These are phyloP conservation scores for Tagetes erecta DNA, from an alignment of 129 eudicot species.

Conservation along the genomic window DNA sequence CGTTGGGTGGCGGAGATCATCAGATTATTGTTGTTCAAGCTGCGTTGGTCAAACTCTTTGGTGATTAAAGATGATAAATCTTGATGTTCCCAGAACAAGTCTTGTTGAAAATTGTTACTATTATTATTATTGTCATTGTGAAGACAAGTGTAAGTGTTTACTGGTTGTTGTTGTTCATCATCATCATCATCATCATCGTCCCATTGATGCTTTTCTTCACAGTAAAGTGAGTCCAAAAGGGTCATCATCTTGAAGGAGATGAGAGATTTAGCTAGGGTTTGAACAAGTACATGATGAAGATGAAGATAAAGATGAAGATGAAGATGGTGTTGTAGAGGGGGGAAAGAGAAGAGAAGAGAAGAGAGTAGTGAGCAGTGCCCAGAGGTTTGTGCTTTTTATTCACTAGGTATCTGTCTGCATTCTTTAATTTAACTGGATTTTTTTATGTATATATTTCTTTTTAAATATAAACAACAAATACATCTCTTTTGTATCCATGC, in stretches of 20 bases:
- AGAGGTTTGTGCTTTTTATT: constrained; percentile 40
- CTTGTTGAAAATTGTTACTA: constrained; percentile 26
- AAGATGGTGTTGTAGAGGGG: constrained; percentile 14
- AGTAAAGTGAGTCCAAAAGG: constrained; percentile 58
- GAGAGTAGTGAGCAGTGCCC: constrained; percentile 42
- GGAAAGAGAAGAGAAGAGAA: constrained; percentile 20
- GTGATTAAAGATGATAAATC: constrained; percentile 45
- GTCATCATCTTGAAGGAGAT: constrained; percentile 44
- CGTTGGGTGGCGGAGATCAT: constrained; percentile 35
- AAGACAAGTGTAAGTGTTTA: constrained; percentile 17
- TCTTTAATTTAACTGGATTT: constrained; percentile 19
- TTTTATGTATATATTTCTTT: neutral
- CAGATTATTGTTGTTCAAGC: constrained; percentile 3
- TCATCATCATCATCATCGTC: constrained; percentile 24
- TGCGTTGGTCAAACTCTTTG: constrained; percentile 47
- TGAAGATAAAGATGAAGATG: constrained; percentile 18
- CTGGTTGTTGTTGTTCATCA: neutral
- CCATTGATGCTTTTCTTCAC: constrained; percentile 59
- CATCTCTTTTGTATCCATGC: neutral
- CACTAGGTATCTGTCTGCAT: constrained; percentile 33
- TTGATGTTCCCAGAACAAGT: constrained; percentile 56
- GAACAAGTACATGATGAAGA: constrained; percentile 30
- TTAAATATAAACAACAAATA: neutral
- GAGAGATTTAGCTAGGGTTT: constrained; percentile 32
- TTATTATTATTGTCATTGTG: neutral